Evolutionary conservation across 805 yeast species (phyloP).

Genomic region (Priceomyces haplophilus): DNA sequence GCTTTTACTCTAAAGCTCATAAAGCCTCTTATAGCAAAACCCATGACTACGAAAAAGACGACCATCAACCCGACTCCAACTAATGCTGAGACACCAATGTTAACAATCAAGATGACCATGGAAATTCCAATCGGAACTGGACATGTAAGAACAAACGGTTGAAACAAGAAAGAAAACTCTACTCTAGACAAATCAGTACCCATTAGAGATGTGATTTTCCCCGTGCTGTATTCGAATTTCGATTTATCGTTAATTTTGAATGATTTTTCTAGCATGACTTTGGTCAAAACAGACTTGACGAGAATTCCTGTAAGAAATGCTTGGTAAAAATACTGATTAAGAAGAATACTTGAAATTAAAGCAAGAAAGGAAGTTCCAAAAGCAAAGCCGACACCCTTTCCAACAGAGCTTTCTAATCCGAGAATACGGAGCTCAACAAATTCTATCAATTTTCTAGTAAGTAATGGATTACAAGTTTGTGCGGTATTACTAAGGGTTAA

Average conservation of each 20-base stretch:
- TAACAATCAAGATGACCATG: slow-evolving; percentile 58
- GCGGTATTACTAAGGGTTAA: slow-evolving; percentile 25
- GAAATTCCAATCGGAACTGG: slow-evolving; percentile 64
- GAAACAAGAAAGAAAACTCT: slow-evolving; percentile 70
- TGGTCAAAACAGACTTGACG: slow-evolving; percentile 66
- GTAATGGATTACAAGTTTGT: slow-evolving; percentile 31
- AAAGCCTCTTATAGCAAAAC: slow-evolving; percentile 48
- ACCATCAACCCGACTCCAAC: slow-evolving; percentile 62
- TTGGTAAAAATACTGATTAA: slow-evolving; percentile 63
- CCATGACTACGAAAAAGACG: slow-evolving; percentile 48
- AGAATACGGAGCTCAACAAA: slow-evolving; percentile 29
- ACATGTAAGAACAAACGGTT: slow-evolving; percentile 60
- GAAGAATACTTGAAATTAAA: slow-evolving; percentile 27
- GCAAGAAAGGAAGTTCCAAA: slow-evolving; percentile 34
- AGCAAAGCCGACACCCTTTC: slow-evolving; percentile 41
- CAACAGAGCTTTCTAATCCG: slow-evolving; percentile 23
- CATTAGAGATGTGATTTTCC: slow-evolving; percentile 71
- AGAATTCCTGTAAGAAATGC: slow-evolving; percentile 67
- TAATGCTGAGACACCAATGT: slow-evolving; percentile 70
- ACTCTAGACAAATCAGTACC: slow-evolving; percentile 81
- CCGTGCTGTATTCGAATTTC: slow-evolving; percentile 57
- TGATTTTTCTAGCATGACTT: slow-evolving; percentile 67
- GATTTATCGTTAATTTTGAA: slow-evolving; percentile 58
- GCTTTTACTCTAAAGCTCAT: slow-evolving; percentile 56
- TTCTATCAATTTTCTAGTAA: slow-evolving; percentile 34